Evolutionary conservation across 441 rosid species (phyloP).

Genomic region (Capsella rubella): DNA sequence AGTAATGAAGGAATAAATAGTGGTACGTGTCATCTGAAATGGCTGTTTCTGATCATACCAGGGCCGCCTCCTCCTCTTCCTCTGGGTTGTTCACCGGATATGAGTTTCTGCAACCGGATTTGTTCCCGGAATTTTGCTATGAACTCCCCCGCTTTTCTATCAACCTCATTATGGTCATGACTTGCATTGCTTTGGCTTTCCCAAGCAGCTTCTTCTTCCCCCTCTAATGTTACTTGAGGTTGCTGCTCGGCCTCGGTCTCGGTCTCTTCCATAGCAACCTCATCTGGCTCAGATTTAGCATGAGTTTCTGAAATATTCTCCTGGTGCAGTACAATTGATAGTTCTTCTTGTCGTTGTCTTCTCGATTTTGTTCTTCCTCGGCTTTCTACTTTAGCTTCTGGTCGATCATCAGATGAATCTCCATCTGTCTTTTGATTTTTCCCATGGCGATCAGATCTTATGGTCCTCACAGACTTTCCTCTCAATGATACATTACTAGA

Average conservation of each 20-base stretch:
- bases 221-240: constrained; percentile 42
- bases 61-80: constrained; percentile 43
- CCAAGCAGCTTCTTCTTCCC: constrained; percentile 43
- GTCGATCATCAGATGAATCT: constrained; percentile 46
- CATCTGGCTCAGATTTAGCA: constrained; percentile 22
- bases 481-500: constrained; percentile 48
- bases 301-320: constrained; percentile 19
- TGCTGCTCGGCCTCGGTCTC: constrained; percentile 42
- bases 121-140: constrained; percentile 93
- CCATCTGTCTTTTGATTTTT: constrained; percentile 41
- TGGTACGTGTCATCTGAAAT: constrained; percentile 45
- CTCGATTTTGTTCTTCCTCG: constrained; percentile 37
- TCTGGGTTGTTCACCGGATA: constrained; percentile 62
- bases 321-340: constrained; percentile 35
- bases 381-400: constrained; percentile 30
- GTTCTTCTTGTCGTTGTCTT: constrained; percentile 34
- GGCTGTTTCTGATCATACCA: constrained; percentile 36
- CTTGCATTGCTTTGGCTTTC: constrained; percentile 50
- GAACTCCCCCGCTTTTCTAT: constrained; percentile 90
- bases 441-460: constrained; percentile 47
- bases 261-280: constrained; percentile 26
- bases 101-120: constrained; percentile 77
- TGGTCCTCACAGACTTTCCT: constrained; percentile 79
- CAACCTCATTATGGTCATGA: constrained; percentile 66
- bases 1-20: constrained; percentile 24